Conservation (phyloP, 225 moss, liverwort and hornwort species). For the Anthoceros angustus region DNA sequence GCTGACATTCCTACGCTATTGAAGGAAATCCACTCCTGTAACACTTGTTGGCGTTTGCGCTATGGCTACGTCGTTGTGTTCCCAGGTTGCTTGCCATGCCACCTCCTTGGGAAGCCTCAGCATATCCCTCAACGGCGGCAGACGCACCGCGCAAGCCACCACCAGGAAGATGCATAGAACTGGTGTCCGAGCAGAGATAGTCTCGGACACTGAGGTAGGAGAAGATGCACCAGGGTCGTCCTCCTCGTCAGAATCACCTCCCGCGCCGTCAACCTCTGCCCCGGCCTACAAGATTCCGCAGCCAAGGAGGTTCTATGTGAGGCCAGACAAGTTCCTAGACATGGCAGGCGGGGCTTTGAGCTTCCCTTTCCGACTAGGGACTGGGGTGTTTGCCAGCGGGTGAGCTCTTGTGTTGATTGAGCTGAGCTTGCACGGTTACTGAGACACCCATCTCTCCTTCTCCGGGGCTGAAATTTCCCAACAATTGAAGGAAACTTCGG, state of each 20-base stretch:
- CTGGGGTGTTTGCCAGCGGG: slow-evolving; percentile 73
- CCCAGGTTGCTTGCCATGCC: not conserved
- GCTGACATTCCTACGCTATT: no score
- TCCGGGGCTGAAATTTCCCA: not conserved
- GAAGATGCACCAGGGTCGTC: not conserved
- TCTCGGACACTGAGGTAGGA: not conserved
- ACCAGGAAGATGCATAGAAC: not conserved
- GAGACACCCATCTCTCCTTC: not conserved
- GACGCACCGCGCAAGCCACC: no score
- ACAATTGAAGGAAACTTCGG: not conserved
- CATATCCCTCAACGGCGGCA: not conserved
- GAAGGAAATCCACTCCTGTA: no score
- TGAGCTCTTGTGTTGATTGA: slow-evolving; percentile 5
- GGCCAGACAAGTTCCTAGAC: slow-evolving; percentile 71
- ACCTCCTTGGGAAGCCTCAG: not conserved
- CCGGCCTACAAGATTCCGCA: not conserved
- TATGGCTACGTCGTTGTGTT: not conserved
- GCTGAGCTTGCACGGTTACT: not conserved
- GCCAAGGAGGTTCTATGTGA: slow-evolving; percentile 26
- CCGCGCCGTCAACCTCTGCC: not conserved
- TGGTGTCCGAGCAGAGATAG: not conserved
- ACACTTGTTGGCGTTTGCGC: no score
- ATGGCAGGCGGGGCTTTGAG: slow-evolving; percentile 42
- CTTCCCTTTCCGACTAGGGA: slow-evolving; percentile 56
- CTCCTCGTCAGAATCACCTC: not conserved